These are phyloP conservation scores for Cyclotella baltica DNA, from an alignment of 108 stramenopile genomes.

Conservation along the genomic window DNA sequence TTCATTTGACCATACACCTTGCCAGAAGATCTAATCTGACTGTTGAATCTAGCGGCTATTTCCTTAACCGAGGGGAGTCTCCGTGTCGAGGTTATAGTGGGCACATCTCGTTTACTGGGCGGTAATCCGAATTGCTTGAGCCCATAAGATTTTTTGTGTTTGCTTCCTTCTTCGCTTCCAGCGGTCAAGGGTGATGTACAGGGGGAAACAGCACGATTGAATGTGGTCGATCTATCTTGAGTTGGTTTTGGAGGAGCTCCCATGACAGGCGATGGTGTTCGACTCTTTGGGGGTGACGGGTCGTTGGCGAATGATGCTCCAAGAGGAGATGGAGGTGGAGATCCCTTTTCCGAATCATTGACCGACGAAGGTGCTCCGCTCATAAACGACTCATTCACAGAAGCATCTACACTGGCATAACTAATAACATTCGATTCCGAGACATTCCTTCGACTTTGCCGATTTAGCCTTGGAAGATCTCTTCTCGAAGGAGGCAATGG, in stretches of 20 bases:
- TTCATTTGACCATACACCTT: no score
- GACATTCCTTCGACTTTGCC: slow-evolving; percentile 8
- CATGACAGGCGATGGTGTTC: not conserved
- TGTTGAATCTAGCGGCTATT: slow-evolving; percentile 12
- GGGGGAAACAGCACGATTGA: slow-evolving; percentile 21
- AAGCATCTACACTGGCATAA: not conserved
- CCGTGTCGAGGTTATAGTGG: not conserved
- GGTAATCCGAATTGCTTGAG: not conserved
- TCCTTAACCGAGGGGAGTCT: slow-evolving; percentile 16
- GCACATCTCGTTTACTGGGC: slow-evolving; percentile 19
- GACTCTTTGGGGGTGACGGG: no score
- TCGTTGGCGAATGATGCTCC: no score
- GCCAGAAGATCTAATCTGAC: not conserved
- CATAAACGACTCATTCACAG: not conserved
- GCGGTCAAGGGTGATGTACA: slow-evolving; percentile 22
- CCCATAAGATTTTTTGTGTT: not conserved
- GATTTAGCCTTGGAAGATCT: slow-evolving; percentile 27
- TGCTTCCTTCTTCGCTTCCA: slow-evolving; percentile 1
- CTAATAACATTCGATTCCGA: slow-evolving; percentile 2
- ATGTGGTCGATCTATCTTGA: slow-evolving; percentile 8
- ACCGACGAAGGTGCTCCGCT: no score
- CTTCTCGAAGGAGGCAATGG: slow-evolving; percentile 37
- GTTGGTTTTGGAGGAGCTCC: not conserved
- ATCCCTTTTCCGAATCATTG: no score
- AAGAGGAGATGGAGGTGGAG: no score